Conservation (phyloP, 495 filamentous ascomycete species). For the Talaromyces trachyspermus region DNA sequence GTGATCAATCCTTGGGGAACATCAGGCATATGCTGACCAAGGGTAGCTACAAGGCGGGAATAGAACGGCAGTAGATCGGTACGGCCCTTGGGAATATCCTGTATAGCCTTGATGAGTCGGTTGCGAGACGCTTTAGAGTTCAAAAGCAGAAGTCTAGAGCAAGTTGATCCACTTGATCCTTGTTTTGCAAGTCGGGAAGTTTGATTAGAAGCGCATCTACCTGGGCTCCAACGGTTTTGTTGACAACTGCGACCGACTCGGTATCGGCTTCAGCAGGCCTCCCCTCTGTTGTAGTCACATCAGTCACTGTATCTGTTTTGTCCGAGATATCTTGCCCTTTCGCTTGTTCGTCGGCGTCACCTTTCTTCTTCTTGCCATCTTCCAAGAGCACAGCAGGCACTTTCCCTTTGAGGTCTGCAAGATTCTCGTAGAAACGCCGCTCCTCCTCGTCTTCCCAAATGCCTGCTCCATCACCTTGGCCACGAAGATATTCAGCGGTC, state of each 20-base stretch:
- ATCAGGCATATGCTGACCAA: conserved; percentile 90
- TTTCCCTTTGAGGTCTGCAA: conserved; percentile 90
- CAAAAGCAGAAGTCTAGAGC: conserved; percentile 96
- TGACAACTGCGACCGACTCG: conserved; percentile 86
- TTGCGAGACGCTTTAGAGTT: conserved; percentile 98
- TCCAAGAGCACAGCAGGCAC: conserved; percentile 90
- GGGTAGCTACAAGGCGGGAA: conserved; percentile 84
- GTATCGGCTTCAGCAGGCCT: conserved; percentile 56
- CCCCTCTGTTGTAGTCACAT: conserved; percentile 22
- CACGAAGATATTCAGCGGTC: conserved; percentile 84
- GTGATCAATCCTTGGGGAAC: conserved; percentile 85
- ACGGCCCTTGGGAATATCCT: conserved; percentile 90
- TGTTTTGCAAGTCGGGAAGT: conserved; percentile 81
- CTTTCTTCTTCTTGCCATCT: conserved; percentile 91
- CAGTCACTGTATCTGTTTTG: conserved; percentile 15
- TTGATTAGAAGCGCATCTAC: conserved; percentile 86
- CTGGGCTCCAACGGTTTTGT: conserved; percentile 95
- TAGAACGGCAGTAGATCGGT: conserved; percentile 88
- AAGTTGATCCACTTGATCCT: conserved; percentile 84
- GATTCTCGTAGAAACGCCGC: conserved; percentile 92
- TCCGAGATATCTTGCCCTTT: conserved; percentile 45
- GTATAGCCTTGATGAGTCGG: conserved; percentile 82
- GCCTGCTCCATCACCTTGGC: conserved; percentile 84
- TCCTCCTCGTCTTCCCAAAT: conserved; percentile 99
- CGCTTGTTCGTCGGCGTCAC: conserved; percentile 59